These are phyloP conservation scores for Hortiboletus rubellus DNA, from an alignment of 1,284 basidiomycete species.

Conservation along the genomic window DNA sequence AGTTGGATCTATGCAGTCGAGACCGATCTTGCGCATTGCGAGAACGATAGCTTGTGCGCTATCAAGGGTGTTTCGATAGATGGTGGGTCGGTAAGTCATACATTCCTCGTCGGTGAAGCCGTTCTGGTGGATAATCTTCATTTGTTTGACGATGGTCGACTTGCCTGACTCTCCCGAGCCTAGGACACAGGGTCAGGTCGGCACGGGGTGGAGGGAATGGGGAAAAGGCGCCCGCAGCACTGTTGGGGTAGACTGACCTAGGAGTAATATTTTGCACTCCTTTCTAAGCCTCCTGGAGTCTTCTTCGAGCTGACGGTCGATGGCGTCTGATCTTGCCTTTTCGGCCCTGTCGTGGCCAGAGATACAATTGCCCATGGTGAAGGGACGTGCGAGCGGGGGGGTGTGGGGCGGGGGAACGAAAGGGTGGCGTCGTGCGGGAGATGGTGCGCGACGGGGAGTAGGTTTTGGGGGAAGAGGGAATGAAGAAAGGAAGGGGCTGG, in stretches of 20 bases:
- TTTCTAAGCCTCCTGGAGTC: slow-evolving; percentile 76
- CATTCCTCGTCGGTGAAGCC: slow-evolving; percentile 87
- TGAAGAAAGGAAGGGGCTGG: neutral
- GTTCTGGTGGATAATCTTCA: slow-evolving; percentile 98
- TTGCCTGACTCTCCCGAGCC: slow-evolving; percentile 84
- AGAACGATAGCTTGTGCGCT: slow-evolving; percentile 87
- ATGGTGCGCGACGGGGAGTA: neutral
- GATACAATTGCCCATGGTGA: slow-evolving; percentile 64
- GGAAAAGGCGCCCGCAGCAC: slow-evolving; percentile 13
- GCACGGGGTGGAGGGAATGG: neutral
- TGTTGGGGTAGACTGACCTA: slow-evolving; percentile 59
- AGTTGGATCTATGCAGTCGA: slow-evolving; percentile 76
- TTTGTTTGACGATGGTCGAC: slow-evolving; percentile 97
- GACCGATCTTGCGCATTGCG: slow-evolving; percentile 87
- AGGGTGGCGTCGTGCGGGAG: neutral
- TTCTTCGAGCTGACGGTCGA: slow-evolving; percentile 73
- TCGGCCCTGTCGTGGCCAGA: slow-evolving; percentile 59
- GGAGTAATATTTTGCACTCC: slow-evolving; percentile 92
- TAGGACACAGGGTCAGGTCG: slow-evolving; percentile 19
- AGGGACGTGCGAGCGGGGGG: neutral
- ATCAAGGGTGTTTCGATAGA: slow-evolving; percentile 87
- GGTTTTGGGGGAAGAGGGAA: neutral
- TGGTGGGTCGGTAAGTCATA: slow-evolving; percentile 73
- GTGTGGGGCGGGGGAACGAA: neutral
- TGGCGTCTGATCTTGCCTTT: slow-evolving; percentile 68